Percentiles rank a stretch among this genome's conserved stretches.
phyloP scores from a whole-genome alignment of 2,329 filamentous ascomycete genomes.

The Leptographium wingfieldii region DNA sequence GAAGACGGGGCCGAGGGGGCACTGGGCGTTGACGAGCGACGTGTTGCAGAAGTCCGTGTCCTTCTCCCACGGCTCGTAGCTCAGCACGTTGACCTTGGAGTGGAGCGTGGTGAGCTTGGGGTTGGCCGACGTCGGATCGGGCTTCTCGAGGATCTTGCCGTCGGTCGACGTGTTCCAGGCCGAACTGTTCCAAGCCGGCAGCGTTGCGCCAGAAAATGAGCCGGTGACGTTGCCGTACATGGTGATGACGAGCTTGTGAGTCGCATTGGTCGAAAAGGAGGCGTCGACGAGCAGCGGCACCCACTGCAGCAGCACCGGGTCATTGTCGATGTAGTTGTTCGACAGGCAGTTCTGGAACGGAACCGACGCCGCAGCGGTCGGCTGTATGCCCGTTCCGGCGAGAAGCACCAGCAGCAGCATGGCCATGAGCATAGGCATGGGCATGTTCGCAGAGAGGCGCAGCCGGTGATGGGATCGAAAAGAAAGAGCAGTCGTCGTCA shows the following conservation, averaged over 20 bases:
- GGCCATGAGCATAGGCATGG: not conserved
- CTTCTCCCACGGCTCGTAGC: conserved; percentile 55
- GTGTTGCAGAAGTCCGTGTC: conserved; percentile 53
- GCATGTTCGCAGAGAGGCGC: not conserved
- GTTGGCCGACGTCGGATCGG: conserved; percentile 28
- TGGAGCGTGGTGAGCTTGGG: conserved; percentile 62
- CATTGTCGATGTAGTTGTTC: conserved; percentile 31
- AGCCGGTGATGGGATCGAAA: not conserved
- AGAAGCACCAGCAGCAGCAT: conserved; percentile 26
- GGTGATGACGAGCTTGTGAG: conserved; percentile 59
- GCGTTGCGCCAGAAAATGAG: conserved; percentile 38
- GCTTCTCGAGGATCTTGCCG: conserved; percentile 66
- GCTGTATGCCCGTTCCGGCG: conserved; percentile 24
- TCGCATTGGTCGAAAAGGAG: conserved; percentile 44
- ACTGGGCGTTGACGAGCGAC: conserved; percentile 46
- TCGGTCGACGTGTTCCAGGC: conserved; percentile 50
- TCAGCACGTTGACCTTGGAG: conserved; percentile 59
- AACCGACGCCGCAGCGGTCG: conserved; percentile 52
- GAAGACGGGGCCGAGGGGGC: conserved; percentile 68
- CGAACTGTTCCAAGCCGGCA: conserved; percentile 47
- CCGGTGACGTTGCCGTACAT: conserved; percentile 90
- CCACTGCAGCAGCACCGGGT: conserved; percentile 62
- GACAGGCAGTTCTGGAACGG: conserved; percentile 76
- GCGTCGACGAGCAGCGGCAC: conserved; percentile 63
- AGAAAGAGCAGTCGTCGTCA: too few relatives aligned